These are phyloP conservation scores for Pseudomassariella vexata DNA, from an alignment of 2,329 filamentous ascomycete genomes.

Conservation along the genomic window DNA sequence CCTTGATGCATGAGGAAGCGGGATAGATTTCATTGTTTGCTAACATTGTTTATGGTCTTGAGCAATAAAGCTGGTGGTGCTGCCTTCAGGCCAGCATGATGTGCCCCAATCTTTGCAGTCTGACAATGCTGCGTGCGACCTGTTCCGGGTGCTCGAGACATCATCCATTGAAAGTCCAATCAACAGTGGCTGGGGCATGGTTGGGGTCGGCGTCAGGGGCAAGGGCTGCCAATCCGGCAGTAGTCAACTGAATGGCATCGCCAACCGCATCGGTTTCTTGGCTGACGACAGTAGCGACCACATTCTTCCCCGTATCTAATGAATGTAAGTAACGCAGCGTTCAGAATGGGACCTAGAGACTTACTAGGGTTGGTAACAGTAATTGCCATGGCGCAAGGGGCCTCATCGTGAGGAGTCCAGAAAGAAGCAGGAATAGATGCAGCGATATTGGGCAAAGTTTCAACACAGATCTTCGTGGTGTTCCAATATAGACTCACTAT, in stretches of 20 bases:
- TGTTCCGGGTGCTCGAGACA: no score
- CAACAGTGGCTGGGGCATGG: background rate
- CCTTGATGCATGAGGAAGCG: no score
- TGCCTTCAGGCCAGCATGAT: no score
- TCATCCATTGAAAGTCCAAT: constrained; percentile 4
- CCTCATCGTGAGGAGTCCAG: constrained; percentile 3
- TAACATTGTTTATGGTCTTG: no score
- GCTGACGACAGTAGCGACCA: constrained; percentile 1
- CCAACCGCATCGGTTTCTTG: background rate
- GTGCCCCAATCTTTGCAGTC: no score
- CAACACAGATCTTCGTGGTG: constrained; percentile 1
- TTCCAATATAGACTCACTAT: background rate
- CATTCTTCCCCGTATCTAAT: background rate
- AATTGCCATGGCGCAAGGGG: constrained; percentile 1
- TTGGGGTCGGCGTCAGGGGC: constrained; percentile 3
- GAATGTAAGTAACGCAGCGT: background rate
- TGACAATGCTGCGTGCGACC: no score
- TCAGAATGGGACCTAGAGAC: background rate
- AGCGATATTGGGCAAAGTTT: constrained; percentile 1
- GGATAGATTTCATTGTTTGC: no score
- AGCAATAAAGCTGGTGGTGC: no score
- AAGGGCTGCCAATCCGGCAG: constrained; percentile 3
- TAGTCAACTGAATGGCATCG: constrained; percentile 1
- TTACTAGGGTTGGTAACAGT: constrained; percentile 2
- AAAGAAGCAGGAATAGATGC: background rate